Base-by-base conservation (phyloP, 2,329 filamentous ascomycete species). In the Zasmidium cellare region DNA sequence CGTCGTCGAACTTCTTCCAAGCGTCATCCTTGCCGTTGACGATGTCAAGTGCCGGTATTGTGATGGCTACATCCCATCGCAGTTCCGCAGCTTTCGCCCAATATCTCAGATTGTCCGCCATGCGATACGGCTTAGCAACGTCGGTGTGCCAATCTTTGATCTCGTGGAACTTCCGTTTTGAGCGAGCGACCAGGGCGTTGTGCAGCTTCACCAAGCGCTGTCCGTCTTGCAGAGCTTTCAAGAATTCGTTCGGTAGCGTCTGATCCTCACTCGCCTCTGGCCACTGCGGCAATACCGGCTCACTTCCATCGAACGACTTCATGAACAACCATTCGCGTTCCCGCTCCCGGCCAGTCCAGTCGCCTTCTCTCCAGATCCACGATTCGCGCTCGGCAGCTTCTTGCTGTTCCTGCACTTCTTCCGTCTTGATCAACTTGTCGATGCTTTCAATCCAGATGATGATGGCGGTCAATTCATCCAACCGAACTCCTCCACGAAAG, bases 41-140 rank as follows among this genome's bases (percentile, higher is more conserved):
- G 7, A 97, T 84, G 24, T 88, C 91, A 75, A 96, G 87, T 20
- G 93, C 91, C 69, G 97, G 91, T 54, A 96, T 82, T 62, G 88
- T 85, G 52, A 97, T 80, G 65, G 89, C 84, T 41, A 92, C 84
- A 75, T 97, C 94, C 87, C 93, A 99, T 55, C 94, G 86, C 58
- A 97, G 81, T 77, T 99, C 92, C 7, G 92, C 92, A 1, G 93
- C 94, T 78, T 99, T 99, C 75, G 90, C 84, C 93, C 94, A 99
- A 79, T 89, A 99, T 44, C 92, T 86, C 61, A 99, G 81, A 73
- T 99, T 99, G 67, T 99, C 94, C 2, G 92, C 91, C 62, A 88
- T 88, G 50, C 94, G 88, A 74, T 99, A 99, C 0, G 94, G 94
- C 76, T 97, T 97, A 59, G 86, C 87, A 9, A 94, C 93, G 74